Evolutionary conservation across 805 yeast species (phyloP).

Genomic region (Candida easanensis): DNA sequence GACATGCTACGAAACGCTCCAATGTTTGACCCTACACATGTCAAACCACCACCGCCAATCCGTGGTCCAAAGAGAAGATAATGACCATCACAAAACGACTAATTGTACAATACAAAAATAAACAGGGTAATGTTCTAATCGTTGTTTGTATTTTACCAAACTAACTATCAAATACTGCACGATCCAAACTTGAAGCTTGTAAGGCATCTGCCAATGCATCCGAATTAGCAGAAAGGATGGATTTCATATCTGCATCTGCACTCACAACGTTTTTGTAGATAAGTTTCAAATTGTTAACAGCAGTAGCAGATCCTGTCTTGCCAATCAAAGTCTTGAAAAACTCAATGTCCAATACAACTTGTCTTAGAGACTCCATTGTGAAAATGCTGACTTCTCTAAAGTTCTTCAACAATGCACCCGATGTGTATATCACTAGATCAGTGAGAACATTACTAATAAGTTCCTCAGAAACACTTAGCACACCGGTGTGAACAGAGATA

Average conservation of each 20-base stretch:
- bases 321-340: constrained; percentile 39
- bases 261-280: constrained; percentile 21
- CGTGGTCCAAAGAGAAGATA: constrained; percentile 51
- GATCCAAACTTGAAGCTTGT: constrained; percentile 22
- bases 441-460: constrained; percentile 43
- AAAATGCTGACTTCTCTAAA: constrained; percentile 43
- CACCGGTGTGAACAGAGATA: constrained; percentile 51
- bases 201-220: constrained; percentile 18
- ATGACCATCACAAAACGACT: background rate
- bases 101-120: background rate
- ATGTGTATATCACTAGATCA: constrained; percentile 41
- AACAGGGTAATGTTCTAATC: background rate
- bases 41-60: constrained; percentile 69
- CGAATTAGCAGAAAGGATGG: constrained; percentile 9
- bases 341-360: constrained; percentile 51
- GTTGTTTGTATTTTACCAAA: background rate
- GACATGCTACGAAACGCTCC: constrained; percentile 89
- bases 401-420: constrained; percentile 34
- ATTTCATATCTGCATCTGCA: constrained; percentile 10
- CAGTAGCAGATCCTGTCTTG: constrained; percentile 14
- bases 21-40: constrained; percentile 60
- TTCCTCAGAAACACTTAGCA: constrained; percentile 45
- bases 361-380: constrained; percentile 46
- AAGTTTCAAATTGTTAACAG: constrained; percentile 21
- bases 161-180: constrained; percentile 21